phyloP scores from a whole-genome alignment of 805 yeast genomes.

The Maudiozyma serrabonitensis region DNA sequence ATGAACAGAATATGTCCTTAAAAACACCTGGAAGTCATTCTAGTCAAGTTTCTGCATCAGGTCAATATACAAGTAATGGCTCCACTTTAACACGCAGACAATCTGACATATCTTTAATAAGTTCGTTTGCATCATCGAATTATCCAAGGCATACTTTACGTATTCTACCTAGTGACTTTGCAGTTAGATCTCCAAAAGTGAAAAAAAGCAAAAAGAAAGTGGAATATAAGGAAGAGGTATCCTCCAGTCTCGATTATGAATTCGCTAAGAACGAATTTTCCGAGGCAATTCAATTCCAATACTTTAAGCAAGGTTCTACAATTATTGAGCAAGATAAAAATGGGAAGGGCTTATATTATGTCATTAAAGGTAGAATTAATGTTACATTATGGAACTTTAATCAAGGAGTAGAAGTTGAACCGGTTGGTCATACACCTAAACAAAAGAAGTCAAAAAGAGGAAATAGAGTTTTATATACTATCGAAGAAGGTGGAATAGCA shows the following conservation, averaged over 20 bases:
- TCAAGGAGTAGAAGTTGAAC: neutral
- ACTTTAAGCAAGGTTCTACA: constrained; percentile 41
- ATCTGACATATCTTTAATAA: constrained; percentile 12
- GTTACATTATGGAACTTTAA: constrained; percentile 29
- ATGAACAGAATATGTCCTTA: constrained; percentile 28
- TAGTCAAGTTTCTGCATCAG: neutral
- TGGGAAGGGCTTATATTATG: constrained; percentile 68
- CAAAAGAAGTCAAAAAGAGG: neutral
- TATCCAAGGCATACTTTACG: constrained; percentile 15
- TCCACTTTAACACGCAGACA: neutral
- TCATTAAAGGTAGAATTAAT: constrained; percentile 69
- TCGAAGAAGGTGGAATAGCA: constrained; percentile 71
- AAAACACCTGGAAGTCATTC: constrained; percentile 1
- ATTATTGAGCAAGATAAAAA: constrained; percentile 56
- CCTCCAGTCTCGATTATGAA: constrained; percentile 34
- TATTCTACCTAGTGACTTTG: constrained; percentile 20
- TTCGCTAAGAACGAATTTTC: constrained; percentile 50
- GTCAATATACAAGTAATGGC: neutral
- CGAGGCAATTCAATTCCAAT: constrained; percentile 46
- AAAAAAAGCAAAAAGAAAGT: constrained; percentile 9
- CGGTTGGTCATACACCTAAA: neutral
- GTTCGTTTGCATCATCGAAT: constrained; percentile 10
- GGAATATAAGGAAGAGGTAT: constrained; percentile 16
- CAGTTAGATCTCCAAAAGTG: constrained; percentile 7
- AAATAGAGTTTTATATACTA: constrained; percentile 36